Conservation (phyloP, 495 filamentous ascomycete species). For the Penicillium atrosanguineum region DNA sequence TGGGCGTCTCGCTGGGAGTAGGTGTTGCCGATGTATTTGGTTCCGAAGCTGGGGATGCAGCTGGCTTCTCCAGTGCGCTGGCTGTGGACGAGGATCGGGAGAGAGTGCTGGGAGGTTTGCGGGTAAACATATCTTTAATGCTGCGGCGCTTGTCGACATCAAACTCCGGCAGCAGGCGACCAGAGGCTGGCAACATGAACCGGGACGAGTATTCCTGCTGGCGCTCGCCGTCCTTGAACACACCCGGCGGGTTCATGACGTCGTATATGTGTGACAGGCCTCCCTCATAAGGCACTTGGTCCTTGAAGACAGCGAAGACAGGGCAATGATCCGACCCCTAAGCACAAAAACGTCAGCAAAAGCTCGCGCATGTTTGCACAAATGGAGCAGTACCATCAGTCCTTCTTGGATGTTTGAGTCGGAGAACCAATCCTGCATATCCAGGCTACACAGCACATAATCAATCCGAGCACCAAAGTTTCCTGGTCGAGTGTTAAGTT, state of each 20-base stretch:
- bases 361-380: not conserved
- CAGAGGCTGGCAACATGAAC: slow-evolving; percentile 70
- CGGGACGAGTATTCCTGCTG: slow-evolving; percentile 63
- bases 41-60: slow-evolving; percentile 1
- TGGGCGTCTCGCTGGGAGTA: not conserved
- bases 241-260: slow-evolving; percentile 74
- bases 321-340: slow-evolving; percentile 95
- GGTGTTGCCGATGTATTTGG: not conserved
- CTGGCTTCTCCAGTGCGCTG: slow-evolving; percentile 5
- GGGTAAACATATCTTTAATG: slow-evolving; percentile 89
- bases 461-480: slow-evolving; percentile 93
- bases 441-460: slow-evolving; percentile 79
- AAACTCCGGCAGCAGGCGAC: slow-evolving; percentile 83
- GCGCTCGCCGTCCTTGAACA: slow-evolving; percentile 70
- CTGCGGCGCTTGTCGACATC: slow-evolving; percentile 63
- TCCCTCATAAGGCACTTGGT: slow-evolving; percentile 53
- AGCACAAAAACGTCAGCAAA: slow-evolving; percentile 12
- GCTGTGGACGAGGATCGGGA: not conserved
- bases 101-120: slow-evolving; percentile 42
- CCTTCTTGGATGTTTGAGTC: slow-evolving; percentile 96
- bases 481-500: slow-evolving; percentile 81
- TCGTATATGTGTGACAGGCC: slow-evolving; percentile 59
- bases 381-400: slow-evolving; percentile 57
- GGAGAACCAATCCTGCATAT: slow-evolving; percentile 79
- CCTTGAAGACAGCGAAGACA: slow-evolving; percentile 76